phyloP scores from a whole-genome alignment of 768 basidiomycete genomes.

The Kwoniella newhampshirensis region DNA sequence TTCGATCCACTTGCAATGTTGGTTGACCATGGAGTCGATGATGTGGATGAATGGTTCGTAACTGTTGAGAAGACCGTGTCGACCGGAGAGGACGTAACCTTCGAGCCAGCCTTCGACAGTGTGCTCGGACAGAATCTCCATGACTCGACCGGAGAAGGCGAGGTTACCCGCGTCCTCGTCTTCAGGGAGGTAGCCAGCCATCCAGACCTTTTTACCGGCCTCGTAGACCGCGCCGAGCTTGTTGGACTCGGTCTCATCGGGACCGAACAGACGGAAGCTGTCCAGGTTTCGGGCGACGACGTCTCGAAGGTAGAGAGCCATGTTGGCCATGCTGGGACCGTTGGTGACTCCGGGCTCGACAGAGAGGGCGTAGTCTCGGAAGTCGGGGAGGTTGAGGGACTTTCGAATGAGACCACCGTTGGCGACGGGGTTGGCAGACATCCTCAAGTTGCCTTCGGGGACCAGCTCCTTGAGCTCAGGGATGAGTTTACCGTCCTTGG shows the following conservation, averaged over 20 bases:
- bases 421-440: constrained; percentile 46
- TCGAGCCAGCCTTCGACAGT: constrained; percentile 64
- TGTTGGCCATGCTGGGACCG: constrained; percentile 34
- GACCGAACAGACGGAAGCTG: constrained; percentile 45
- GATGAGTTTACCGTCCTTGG: constrained; percentile 59
- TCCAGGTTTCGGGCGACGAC: constrained; percentile 33
- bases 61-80: constrained; percentile 71
- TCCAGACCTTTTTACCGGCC: constrained; percentile 59
- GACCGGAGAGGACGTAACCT: constrained; percentile 84
- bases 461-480: constrained; percentile 63
- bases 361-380: constrained; percentile 36
- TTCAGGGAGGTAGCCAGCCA: constrained; percentile 83
- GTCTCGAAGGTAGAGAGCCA: constrained; percentile 40
- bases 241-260: constrained; percentile 75
- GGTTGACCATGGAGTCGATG: constrained; percentile 60
- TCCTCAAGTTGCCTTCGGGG: constrained; percentile 55
- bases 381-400: constrained; percentile 35
- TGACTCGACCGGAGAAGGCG: constrained; percentile 66
- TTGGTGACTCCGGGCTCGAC: constrained; percentile 37
- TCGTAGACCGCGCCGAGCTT: constrained; percentile 69
- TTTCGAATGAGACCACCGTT: constrained; percentile 40
- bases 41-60: constrained; percentile 84
- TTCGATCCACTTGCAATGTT: constrained; percentile 80
- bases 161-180: constrained; percentile 45
- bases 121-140: constrained; percentile 67